A percentile compares a stretch with the other conserved stretches of the same genome.
phyloP scores from a whole-genome alignment of 768 basidiomycete genomes.

The Amylocystis lapponica region DNA sequence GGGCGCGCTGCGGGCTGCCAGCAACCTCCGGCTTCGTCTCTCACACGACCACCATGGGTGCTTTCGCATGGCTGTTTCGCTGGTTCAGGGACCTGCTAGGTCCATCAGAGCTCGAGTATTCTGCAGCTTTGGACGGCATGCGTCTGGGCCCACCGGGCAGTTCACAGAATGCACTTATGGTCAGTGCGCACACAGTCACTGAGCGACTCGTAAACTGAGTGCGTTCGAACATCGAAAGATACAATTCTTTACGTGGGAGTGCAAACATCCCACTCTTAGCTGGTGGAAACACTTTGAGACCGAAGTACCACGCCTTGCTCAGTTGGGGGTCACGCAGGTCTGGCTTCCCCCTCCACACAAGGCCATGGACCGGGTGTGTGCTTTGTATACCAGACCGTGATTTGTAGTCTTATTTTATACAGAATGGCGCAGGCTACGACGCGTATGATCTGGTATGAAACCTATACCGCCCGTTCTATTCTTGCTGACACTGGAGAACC shows the following conservation, averaged over 20 bases:
- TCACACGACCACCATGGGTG: too few relatives aligned
- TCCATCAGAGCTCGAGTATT: conserved; percentile 12
- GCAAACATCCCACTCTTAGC: conserved; percentile 47
- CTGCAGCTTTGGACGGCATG: conserved; percentile 55
- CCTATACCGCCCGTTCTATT: not conserved
- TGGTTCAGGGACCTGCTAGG: too few relatives aligned
- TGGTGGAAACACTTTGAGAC: conserved; percentile 78
- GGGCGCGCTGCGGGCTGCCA: too few relatives aligned
- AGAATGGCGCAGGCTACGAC: conserved; percentile 78
- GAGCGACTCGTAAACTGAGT: not conserved
- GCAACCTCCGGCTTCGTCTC: too few relatives aligned
- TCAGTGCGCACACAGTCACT: conserved; percentile 25
- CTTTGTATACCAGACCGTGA: not conserved
- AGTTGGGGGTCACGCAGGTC: conserved; percentile 71
- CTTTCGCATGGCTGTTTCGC: too few relatives aligned
- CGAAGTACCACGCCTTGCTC: conserved; percentile 56
- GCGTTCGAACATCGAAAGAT: conserved; percentile 39
- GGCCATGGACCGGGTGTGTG: conserved; percentile 53
- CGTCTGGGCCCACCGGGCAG: conserved; percentile 46
- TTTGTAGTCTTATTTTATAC: not conserved
- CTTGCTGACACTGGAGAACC: not conserved
- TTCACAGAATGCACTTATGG: conserved; percentile 62
- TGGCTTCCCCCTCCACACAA: conserved; percentile 87
- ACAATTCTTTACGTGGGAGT: conserved; percentile 86
- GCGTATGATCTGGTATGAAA: conserved; percentile 78